These are phyloP conservation scores for Diaporthe velutina DNA, from an alignment of 2,329 filamentous ascomycete species.

Conservation along the genomic window DNA sequence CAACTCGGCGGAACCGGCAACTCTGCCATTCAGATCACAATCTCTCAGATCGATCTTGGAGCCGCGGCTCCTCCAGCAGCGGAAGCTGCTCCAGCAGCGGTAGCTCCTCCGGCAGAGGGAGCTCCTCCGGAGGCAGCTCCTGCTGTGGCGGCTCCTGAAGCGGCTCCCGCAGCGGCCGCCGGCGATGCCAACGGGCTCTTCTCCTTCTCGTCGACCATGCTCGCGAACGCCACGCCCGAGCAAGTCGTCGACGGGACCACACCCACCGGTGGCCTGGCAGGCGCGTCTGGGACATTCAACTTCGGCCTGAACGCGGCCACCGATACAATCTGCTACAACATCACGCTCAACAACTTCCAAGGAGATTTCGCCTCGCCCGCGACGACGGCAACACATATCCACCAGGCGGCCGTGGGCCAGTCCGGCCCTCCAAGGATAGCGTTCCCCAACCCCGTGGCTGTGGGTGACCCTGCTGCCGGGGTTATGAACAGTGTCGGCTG, in stretches of 20 bases:
- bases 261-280: conserved; percentile 49
- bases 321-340: conserved; percentile 54
- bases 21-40: conserved; percentile 20
- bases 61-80: not conserved
- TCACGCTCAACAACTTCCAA: conserved; percentile 58
- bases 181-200: conserved; percentile 14
- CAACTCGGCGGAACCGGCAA: not conserved
- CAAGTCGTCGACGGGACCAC: conserved; percentile 58
- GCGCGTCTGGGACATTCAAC: conserved; percentile 61
- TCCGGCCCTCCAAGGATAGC: conserved; percentile 59
- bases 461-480: conserved; percentile 42
- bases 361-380: conserved; percentile 60
- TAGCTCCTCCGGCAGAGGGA: not conserved
- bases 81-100: not conserved
- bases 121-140: not conserved
- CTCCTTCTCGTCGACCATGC: conserved; percentile 7
- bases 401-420: conserved; percentile 57
- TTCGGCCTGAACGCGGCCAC: conserved; percentile 59
- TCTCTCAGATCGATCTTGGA: not conserved
- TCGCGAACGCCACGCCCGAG: conserved; percentile 53
- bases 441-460: conserved; percentile 58
- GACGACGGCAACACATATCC: conserved; percentile 63
- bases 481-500: conserved; percentile 43
- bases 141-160: not conserved
- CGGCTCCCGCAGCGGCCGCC: not conserved